Evolutionary conservation across 78 protist genomes (phyloP).

Genomic region (Dictyostelium capitatum): DNA sequence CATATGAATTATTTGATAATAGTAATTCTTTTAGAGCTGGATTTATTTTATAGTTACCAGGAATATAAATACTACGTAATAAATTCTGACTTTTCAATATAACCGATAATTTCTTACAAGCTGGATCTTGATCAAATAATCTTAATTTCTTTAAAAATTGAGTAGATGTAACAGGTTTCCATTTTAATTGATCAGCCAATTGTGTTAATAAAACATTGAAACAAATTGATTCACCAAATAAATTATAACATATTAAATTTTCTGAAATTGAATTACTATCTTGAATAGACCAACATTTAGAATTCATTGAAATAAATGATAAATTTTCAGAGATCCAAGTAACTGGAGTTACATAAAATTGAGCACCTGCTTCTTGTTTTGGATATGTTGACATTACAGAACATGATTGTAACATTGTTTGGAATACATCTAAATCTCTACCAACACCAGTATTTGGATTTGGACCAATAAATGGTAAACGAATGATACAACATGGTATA

Average conservation of each 20-base stretch:
- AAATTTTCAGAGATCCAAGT: background rate
- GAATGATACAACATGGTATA: slow-evolving; percentile 18
- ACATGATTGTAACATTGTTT: background rate
- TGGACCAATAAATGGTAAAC: slow-evolving; percentile 20
- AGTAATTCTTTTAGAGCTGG: background rate
- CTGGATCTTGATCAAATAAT: too few species aligned
- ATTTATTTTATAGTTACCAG: background rate
- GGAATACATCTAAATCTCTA: background rate
- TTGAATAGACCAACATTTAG: too few species aligned
- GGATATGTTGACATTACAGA: background rate
- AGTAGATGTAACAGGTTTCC: too few species aligned
- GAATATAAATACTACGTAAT: background rate
- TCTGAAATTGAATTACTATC: background rate
- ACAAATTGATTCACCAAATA: background rate
- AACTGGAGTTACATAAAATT: background rate
- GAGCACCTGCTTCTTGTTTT: background rate
- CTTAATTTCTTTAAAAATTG: too few species aligned
- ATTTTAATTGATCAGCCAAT: too few species aligned
- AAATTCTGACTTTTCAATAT: too few species aligned
- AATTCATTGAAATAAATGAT: background rate
- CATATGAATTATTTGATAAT: background rate
- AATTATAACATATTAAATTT: background rate
- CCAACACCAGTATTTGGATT: background rate
- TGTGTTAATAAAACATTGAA: too few species aligned
- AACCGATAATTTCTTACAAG: too few species aligned